Base-by-base conservation (phyloP, 2,329 filamentous ascomycete species). In the Calonectria hongkongensis region DNA sequence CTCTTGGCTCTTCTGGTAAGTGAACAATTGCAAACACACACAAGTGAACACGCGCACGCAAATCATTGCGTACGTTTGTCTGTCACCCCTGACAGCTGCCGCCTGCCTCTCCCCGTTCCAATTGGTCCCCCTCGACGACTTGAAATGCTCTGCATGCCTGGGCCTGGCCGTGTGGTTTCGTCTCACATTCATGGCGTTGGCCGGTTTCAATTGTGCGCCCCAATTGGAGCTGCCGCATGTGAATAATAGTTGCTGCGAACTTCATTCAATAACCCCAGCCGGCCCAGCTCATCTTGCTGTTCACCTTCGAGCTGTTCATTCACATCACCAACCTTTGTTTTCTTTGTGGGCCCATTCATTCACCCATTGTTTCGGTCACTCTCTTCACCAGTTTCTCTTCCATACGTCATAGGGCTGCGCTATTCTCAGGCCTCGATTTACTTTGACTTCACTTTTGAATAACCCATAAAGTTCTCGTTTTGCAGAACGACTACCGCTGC, bases 321-420 rank as follows among this genome's bases (percentile, higher is more conserved):
- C 62, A 73, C 28, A 12, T 45, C 36, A 6, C 33, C 43, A 56
- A 30, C 27, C 21, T 28, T 27, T 41, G 33, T 25, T 60, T 51
- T 67, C 30, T 9, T 66, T 28, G 50, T 75, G 66, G 25, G 60
- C 39, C 51, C 51, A 65, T 41, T 41, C 36, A 72, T 72, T 73
- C 68, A 51, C 25, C 68, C 43, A 56, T 69, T 41, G 16, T 30
- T 30, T 39, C 21, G 13, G 43, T 36, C 45, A 21, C 47, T 63
- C 56, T 39, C n/a, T 58, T 43, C 5, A 47, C 41, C n/a, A 12
- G 15, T 7, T 13, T 66, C 25, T 39, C 50, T 48, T 58, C 33
- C 36, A 48, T n/a, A 16, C 30, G 41, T 58, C 30, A 60, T 50
- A 65, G 33, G 15, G 36, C 45, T 51, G 28, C 30, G 41, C 70